Evolutionary conservation across 2,329 filamentous ascomycete genomes (phyloP), one percentile per base, ranked within the genome.

Genomic region (Trichothecium roseum): DNA sequence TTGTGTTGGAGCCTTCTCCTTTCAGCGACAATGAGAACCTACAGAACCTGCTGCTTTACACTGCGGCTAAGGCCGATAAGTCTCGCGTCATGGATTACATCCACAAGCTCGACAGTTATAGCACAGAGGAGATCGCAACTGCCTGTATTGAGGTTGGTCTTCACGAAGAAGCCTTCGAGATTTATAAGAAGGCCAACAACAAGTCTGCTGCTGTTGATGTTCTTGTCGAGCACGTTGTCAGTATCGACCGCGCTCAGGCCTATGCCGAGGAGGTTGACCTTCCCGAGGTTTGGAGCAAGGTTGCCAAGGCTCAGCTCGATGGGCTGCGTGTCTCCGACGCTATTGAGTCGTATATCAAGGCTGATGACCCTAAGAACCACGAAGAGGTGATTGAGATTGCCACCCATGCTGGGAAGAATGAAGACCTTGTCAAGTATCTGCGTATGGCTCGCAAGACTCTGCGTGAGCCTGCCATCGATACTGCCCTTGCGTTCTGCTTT

Each of bases 1-100:
- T 98, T 47, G 89, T 98, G 22, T 69, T 98, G n/a, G 91, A 98
- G 68, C 93, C 91, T n/a, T 94, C 89, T 4, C 85, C 85, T 5
- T 98, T 98, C 70, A 95, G 86, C 51, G 93, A 98, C 63, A 98
- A 98, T 61, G 77, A 86, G 52, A 95, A 85, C 57, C 70, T 98
- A 39, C 93, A 98, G 63, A 98, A 98, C 60, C 65, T 98, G 40
- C 76, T 98, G 42, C 85, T 98, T 69, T 81, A 96, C 52, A 98
- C 91, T 18, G 91, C 93, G 30, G 87, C 87, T 48, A 95, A 95
- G 68, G 88, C 91, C 10, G 93, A 98, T 60, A 94, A 95, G 67
- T 75, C 81, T 35, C 84, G 87, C 49, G 79, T 98, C 38, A 93
- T 94, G 78, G 84, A 89, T 55, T 98, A 98, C 64, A 91, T 98